Evolutionary conservation across 495 filamentous ascomycete species (phyloP), one percentile per base, ranked within the genome.

Genomic region (Talaromyces liani): DNA sequence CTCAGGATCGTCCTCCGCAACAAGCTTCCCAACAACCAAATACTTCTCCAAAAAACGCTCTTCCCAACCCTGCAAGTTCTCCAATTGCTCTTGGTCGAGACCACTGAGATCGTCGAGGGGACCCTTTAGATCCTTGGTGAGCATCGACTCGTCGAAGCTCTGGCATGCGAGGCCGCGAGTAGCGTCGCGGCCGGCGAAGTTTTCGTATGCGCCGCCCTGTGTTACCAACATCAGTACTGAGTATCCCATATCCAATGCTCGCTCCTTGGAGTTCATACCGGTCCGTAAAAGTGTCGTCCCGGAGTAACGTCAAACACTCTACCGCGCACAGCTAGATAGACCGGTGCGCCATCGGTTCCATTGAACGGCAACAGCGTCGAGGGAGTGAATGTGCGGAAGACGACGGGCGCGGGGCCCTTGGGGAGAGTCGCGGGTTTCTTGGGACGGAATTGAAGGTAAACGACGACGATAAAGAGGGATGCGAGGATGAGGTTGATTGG

Each of bases 151-250:
- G 70, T 97, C 95, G 73, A 98, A 98, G 77, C 91, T 96, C 66
- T 92, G 90, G 75, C 83, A 90, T 3, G 94, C 95, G 65, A 98
- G 77, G 9, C 94, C 94, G 55, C 94, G 83, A 62, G 85, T 91
- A n/a, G 94, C 94, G 69, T 97, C 93, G n/a, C 91, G 85, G 8
- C 93, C 93, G 0, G 93, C 93, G 66, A 97, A 97, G 77, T 96
- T 97, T 72, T 87, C 87, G 73, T 97, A 97, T 5, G 91, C 91
- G 1, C 93, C 93, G 39, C 91, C 91, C 78, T 80, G 64, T 9
- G 18, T 49, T 25, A 18, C 22, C 31, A 60, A 16, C 14, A 60
- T 62, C 27, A 57, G 6, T 31, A 27, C 27, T 27, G 6, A 31
- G n/a, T 63, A 63, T 27, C 20, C 7, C 12, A 3, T 7, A n/a